These are phyloP conservation scores for Barnettozyma vustinii DNA, from an alignment of 805 yeast species.

Conservation along the genomic window DNA sequence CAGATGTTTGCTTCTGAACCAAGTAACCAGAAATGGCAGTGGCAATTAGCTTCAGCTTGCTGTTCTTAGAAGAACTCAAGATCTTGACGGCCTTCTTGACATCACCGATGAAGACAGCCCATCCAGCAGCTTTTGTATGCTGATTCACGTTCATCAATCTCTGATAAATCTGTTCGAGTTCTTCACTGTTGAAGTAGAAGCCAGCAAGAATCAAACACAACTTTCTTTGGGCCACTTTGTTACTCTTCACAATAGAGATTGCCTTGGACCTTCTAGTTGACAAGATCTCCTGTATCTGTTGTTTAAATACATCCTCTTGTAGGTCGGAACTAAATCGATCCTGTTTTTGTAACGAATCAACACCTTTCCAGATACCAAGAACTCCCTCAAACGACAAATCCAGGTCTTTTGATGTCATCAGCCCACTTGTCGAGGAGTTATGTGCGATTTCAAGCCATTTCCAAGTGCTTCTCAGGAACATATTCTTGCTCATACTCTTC, in stretches of 20 bases:
- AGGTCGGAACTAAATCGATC: conserved; percentile 35
- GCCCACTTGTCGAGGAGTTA: conserved; percentile 54
- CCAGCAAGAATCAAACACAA: conserved; percentile 83
- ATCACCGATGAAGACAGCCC: conserved; percentile 95
- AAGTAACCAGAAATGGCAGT: conserved; percentile 91
- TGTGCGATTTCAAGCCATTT: conserved; percentile 80
- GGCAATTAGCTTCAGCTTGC: conserved; percentile 70
- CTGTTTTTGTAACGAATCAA: conserved; percentile 44
- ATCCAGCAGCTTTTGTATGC: conserved; percentile 90
- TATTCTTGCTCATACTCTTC: conserved; percentile 44
- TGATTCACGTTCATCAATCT: conserved; percentile 52
- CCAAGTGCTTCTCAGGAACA: conserved; percentile 79
- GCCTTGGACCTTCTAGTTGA: conserved; percentile 27
- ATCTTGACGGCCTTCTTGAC: conserved; percentile 75
- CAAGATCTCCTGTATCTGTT: conserved; percentile 29
- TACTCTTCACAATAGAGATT: conserved; percentile 29
- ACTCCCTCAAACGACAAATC: conserved; percentile 90
- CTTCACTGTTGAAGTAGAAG: conserved; percentile 77
- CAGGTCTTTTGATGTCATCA: conserved; percentile 61
- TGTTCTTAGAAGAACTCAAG: conserved; percentile 68
- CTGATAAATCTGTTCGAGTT: conserved; percentile 63
- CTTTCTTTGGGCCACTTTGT: conserved; percentile 64
- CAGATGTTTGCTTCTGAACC: conserved; percentile 49
- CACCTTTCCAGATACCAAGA: conserved; percentile 82
- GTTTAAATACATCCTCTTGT: conserved; percentile 14